Conservation (phyloP, 2,329 filamentous ascomycete species). For the Botrytis aclada region DNA sequence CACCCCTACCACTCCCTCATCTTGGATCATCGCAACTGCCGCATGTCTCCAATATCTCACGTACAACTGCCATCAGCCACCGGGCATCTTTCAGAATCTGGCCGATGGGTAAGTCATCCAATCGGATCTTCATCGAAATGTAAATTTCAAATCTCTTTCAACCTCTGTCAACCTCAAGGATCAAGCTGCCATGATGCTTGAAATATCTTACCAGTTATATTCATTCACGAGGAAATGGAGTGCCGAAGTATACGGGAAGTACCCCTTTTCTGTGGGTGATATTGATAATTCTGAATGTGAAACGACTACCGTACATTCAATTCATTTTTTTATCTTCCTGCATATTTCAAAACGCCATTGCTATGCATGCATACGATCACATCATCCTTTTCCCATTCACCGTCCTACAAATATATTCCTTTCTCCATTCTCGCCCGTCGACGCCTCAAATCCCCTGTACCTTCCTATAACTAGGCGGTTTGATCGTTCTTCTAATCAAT, state of each 20-base stretch:
- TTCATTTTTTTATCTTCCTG: neutral
- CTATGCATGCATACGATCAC: neutral
- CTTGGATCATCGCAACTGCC: neutral
- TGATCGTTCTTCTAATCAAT: conserved; percentile 77
- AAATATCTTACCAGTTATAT: neutral
- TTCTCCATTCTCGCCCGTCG: neutral
- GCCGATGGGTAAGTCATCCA: neutral
- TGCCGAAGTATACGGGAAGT: neutral
- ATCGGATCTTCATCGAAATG: neutral
- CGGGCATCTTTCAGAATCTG: neutral
- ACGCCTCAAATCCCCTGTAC: conserved; percentile 61
- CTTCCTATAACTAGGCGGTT: conserved; percentile 92
- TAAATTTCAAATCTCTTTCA: neutral
- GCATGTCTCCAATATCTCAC: neutral
- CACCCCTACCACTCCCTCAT: too few relatives aligned
- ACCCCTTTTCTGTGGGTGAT: neutral
- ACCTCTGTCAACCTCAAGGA: neutral
- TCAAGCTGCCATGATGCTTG: neutral
- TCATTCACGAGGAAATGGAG: neutral
- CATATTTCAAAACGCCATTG: neutral
- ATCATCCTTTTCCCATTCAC: too few relatives aligned
- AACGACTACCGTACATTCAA: neutral
- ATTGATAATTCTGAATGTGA: neutral
- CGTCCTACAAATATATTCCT: neutral
- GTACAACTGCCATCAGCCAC: neutral